phyloP scores from a whole-genome alignment of 495 filamentous ascomycete genomes.

The Annulohypoxylon maeteangense region DNA sequence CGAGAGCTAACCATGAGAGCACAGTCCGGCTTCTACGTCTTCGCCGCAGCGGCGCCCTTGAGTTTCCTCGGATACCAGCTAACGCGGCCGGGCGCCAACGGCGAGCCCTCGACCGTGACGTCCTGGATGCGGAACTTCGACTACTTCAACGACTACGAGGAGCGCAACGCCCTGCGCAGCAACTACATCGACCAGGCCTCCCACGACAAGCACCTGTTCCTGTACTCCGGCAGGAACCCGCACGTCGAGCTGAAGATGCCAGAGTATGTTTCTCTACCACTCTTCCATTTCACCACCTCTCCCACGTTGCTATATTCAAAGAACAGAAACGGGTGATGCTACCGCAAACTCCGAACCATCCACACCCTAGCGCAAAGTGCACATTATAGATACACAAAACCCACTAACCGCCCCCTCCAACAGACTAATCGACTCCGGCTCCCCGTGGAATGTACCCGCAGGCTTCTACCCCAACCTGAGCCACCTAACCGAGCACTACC shows the following conservation, averaged over 20 bases:
- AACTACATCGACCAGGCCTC: constrained; percentile 59
- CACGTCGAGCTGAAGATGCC: constrained; percentile 58
- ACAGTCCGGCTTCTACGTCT: constrained; percentile 55
- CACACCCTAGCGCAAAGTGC: not conserved
- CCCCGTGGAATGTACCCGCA: constrained; percentile 57
- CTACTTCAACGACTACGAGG: constrained; percentile 55
- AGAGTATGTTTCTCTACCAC: constrained; percentile 53
- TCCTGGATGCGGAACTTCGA: constrained; percentile 49
- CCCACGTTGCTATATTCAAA: too few species aligned
- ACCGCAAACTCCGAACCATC: not conserved
- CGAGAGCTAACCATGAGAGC: not conserved
- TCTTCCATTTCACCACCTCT: constrained; percentile 1
- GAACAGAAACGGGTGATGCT: too few species aligned
- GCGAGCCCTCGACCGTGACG: constrained; percentile 51
- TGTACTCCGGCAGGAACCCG: constrained; percentile 44
- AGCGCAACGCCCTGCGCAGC: constrained; percentile 54
- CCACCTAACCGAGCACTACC: constrained; percentile 61
- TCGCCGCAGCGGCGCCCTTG: constrained; percentile 48
- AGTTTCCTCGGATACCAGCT: constrained; percentile 52
- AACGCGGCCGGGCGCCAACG: constrained; percentile 55
- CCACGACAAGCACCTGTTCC: constrained; percentile 59
- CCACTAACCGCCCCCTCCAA: constrained; percentile 19
- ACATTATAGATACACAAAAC: not conserved
- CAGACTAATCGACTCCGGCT: constrained; percentile 57
- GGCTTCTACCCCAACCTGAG: constrained; percentile 56